Evolutionary conservation across 768 basidiomycete species (phyloP), one percentile per base, ranked within the genome.

Genomic region (Heimioporus sp.): DNA sequence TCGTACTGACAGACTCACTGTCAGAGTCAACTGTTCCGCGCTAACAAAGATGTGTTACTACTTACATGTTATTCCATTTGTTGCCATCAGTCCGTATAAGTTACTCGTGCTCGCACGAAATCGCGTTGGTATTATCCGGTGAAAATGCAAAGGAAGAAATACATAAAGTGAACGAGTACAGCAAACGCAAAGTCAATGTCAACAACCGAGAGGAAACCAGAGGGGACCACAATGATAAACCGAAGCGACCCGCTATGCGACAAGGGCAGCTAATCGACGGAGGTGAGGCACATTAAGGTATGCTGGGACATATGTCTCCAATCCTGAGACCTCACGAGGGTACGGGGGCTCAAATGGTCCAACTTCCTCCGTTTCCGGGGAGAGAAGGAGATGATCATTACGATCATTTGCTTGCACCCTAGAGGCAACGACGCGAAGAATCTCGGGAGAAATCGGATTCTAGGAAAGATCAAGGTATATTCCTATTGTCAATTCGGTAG

Each of bases 371-470:
- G 90, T 92, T 70, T 98, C 97, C 28, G 96, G 95, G 30, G 92
- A 85, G 46, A 99, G 85, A 52, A 99, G 83, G 17, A 99, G 79
- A 67, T 98, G 96, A 69, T 99, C 97, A 66, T 92, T 94, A 62
- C 93, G 87, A 73, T 98, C 97, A 69, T 96, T 92, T 43, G 94
- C 90, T 65, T 92, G 87, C 48, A 99, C 95, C 44, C 97, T 83
- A 32, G 94, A 91, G 38, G 96, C 94, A 47, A 99, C 97, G 19
- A 98, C 93, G 46, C 93, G 88, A 36, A 99, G 78, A 55, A 99
- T 98, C 73, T 98, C 96, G 20, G 93, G 91, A 2, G 95, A 93
- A 63, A 98, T 98, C 10, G 96, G 97, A 60, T 91, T 94, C 92
- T 95, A 58, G 19, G 43, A 50, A 55, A 24, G 49, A 43, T 53